Conservation (phyloP, 2,329 filamentous ascomycete genomes). For the Aspergillus phoenicis region DNA sequence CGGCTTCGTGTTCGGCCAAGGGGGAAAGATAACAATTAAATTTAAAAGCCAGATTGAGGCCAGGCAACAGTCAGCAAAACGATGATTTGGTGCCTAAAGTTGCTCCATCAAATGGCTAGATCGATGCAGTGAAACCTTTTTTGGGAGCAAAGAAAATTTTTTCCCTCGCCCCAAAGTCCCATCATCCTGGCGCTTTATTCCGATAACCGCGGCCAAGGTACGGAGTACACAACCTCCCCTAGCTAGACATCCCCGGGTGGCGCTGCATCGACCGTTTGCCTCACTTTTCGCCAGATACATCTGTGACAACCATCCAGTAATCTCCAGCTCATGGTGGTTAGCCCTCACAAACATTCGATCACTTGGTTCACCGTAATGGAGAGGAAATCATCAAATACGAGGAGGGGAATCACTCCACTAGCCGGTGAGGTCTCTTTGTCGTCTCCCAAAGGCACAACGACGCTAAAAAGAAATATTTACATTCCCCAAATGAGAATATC, state of each 20-base stretch:
- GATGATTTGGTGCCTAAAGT: conserved; percentile 12
- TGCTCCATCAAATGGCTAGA: conserved; percentile 1
- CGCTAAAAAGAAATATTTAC: no score
- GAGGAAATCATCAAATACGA: conserved; percentile 13
- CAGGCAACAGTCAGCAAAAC: conserved; percentile 6
- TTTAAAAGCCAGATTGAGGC: not conserved
- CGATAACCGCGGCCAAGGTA: not conserved
- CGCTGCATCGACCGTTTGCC: not conserved
- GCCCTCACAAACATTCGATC: not conserved
- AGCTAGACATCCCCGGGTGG: not conserved
- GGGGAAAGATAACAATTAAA: not conserved
- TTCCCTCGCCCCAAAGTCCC: conserved; percentile 10
- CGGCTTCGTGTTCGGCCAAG: conserved; percentile 15
- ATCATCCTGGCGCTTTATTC: conserved; percentile 4
- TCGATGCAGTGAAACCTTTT: conserved; percentile 6
- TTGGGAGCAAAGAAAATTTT: conserved; percentile 11
- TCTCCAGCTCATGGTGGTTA: not conserved
- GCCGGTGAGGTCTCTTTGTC: conserved; percentile 7
- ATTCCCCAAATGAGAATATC: not conserved
- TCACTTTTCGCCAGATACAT: not conserved
- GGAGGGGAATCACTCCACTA: conserved; percentile 3
- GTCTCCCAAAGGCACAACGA: not conserved
- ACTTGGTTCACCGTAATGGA: conserved; percentile 13
- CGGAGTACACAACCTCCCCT: not conserved
- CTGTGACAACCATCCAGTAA: not conserved